These are phyloP conservation scores for Chalciporus chontae DNA, from an alignment of 768 basidiomycete genomes.

Conservation along the genomic window DNA sequence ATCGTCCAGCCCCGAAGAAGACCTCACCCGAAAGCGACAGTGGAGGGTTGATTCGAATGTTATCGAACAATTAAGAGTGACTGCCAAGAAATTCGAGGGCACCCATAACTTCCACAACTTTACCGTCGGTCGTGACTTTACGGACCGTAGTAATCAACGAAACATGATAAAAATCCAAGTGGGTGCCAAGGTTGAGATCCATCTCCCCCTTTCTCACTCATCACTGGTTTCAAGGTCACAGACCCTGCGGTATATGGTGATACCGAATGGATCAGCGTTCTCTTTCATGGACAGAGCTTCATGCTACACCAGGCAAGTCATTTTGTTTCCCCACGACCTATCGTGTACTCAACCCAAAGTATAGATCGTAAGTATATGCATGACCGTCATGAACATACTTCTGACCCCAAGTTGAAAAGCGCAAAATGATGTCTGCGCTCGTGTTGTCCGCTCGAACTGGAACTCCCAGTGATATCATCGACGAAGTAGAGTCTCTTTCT, in stretches of 20 bases:
- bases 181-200: neutral
- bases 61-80: slow-evolving; percentile 51
- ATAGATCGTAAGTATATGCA: slow-evolving; percentile 28
- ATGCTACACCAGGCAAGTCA: slow-evolving; percentile 94
- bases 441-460: slow-evolving; percentile 76
- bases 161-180: slow-evolving; percentile 88
- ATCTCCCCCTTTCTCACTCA: neutral
- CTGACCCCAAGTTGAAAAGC: slow-evolving; percentile 43
- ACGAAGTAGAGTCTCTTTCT: slow-evolving; percentile 46
- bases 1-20: slow-evolving; percentile 48
- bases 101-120: slow-evolving; percentile 99
- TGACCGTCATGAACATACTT: neutral
- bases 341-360: slow-evolving; percentile 16
- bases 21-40: slow-evolving; percentile 59
- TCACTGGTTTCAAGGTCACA: slow-evolving; percentile 47
- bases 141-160: slow-evolving; percentile 79
- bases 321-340: slow-evolving; percentile 13
- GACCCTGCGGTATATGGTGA: slow-evolving; percentile 89
- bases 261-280: slow-evolving; percentile 92
- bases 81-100: slow-evolving; percentile 69
- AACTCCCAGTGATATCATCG: slow-evolving; percentile 71
- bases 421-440: slow-evolving; percentile 93
- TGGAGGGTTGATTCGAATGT: slow-evolving; percentile 63
- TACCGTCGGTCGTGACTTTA: slow-evolving; percentile 82
- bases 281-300: slow-evolving; percentile 96